These are phyloP conservation scores for Cutaneotrichosporon cavernicola DNA, from an alignment of 1,284 basidiomycete species.

Conservation along the genomic window DNA sequence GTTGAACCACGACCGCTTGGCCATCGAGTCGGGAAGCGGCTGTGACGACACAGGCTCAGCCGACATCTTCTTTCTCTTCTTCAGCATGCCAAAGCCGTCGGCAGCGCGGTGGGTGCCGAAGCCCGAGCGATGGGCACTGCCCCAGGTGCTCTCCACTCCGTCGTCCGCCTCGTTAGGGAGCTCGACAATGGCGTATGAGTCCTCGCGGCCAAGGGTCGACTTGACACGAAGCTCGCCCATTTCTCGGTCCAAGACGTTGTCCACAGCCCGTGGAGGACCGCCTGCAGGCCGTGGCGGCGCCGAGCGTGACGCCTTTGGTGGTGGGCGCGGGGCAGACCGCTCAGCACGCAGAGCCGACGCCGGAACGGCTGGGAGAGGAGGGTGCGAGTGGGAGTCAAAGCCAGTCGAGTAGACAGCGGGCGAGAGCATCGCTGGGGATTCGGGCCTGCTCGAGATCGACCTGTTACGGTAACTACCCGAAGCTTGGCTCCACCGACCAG, in stretches of 20 bases:
- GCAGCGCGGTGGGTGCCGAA: slow-evolving; percentile 34
- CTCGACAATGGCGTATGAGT: slow-evolving; percentile 49
- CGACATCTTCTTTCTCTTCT: slow-evolving; percentile 44
- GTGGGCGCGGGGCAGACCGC: slow-evolving; percentile 16
- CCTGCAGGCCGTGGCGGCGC: slow-evolving; percentile 26
- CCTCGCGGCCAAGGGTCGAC: slow-evolving; percentile 42
- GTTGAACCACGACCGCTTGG: slow-evolving; percentile 79
- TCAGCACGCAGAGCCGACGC: slow-evolving; percentile 15
- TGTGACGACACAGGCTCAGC: slow-evolving; percentile 11
- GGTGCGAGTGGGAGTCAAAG: slow-evolving; percentile 12
- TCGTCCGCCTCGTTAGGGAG: slow-evolving; percentile 33
- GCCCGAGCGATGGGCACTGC: slow-evolving; percentile 25
- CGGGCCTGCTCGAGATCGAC: slow-evolving; percentile 22
- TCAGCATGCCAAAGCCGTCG: slow-evolving; percentile 49
- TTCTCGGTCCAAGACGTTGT: slow-evolving; percentile 12
- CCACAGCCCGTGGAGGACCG: slow-evolving; percentile 19
- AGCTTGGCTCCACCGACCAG: slow-evolving; percentile 26
- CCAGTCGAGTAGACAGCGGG: slow-evolving; percentile 21
- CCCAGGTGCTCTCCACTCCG: slow-evolving; percentile 31
- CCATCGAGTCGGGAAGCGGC: slow-evolving; percentile 8
- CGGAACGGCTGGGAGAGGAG: slow-evolving; percentile 9
- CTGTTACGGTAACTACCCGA: slow-evolving; percentile 22
- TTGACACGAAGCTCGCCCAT: slow-evolving; percentile 23
- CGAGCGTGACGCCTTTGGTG: slow-evolving; percentile 8
- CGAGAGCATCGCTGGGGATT: slow-evolving; percentile 30